Conservation (phyloP, 78 protist species). For the Diacronema lutheri region DNA sequence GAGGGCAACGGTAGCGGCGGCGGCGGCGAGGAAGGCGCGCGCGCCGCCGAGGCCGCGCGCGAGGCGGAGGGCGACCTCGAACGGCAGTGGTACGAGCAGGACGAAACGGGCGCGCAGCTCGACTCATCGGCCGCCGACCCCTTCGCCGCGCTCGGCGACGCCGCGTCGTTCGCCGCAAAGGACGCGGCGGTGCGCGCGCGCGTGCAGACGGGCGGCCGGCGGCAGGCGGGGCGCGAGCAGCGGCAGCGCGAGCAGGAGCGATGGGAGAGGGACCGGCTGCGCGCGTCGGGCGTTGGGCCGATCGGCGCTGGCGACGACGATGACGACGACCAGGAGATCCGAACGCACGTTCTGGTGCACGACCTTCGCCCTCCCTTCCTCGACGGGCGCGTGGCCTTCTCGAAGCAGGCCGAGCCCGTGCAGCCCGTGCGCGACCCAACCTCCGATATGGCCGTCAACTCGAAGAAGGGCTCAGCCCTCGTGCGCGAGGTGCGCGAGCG, state of each 20-base stretch:
- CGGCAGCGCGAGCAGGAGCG: background rate
- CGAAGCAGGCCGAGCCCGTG: conserved; percentile 69
- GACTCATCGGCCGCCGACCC: background rate
- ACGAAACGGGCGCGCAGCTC: background rate
- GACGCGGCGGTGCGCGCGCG: background rate
- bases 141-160: conserved; percentile 13
- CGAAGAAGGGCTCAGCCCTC: background rate
- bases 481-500: conserved; percentile 25
- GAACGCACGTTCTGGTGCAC: conserved; percentile 73
- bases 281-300: background rate
- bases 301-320: background rate
- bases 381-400: conserved; percentile 64
- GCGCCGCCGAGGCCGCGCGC: background rate
- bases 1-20: background rate
- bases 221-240: too few species aligned
- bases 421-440: conserved; percentile 86
- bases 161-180: background rate
- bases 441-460: conserved; percentile 79
- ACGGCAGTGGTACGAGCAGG: background rate
- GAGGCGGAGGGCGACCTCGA: background rate
- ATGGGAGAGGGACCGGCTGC: conserved; percentile 30
- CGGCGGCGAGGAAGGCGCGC: background rate
- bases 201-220: background rate
- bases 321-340: conserved; percentile 23
- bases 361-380: conserved; percentile 90